A percentile compares a stretch with the other conserved stretches of the same genome.
Conservation (phyloP, 306 rosid species). For the Dalbergia cultrata region DNA sequence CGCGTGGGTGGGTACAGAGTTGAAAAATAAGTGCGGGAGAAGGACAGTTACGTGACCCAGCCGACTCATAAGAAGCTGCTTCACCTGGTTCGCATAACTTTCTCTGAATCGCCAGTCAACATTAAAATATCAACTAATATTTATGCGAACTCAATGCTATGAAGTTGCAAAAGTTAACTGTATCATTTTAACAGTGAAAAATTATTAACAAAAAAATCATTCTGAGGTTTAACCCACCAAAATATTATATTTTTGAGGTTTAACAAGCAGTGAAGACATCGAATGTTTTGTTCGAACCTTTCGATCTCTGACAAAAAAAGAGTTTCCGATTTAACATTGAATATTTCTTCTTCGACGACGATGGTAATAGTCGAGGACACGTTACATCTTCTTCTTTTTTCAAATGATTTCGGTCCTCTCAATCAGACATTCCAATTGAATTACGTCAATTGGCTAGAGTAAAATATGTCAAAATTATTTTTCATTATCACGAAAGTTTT, state of each 20-base stretch:
- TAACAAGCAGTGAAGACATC: too few species aligned
- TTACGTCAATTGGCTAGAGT: not conserved
- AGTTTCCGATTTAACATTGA: too few species aligned
- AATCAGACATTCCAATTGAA: not conserved
- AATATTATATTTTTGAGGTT: too few species aligned
- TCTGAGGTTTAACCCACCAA: too few species aligned
- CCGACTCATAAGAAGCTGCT: not conserved
- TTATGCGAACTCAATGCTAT: not conserved
- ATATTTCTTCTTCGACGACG: too few species aligned
- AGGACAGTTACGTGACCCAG: not conserved
- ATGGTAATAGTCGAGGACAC: too few species aligned
- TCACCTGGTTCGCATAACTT: not conserved
- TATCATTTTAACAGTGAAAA: too few species aligned
- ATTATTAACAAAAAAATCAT: too few species aligned
- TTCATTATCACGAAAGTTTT: not conserved
- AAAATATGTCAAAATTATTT: not conserved
- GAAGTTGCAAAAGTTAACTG: not conserved
- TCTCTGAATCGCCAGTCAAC: slow-evolving; percentile 18
- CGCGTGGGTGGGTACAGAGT: slow-evolving; percentile 9
- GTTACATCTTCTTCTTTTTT: too few species aligned
- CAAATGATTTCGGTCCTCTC: not conserved
- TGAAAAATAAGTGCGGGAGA: not conserved
- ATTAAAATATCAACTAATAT: not conserved
- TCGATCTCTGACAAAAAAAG: too few species aligned
- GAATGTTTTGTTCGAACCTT: not conserved